Evolutionary conservation across 371 early-diverging fungal species (phyloP), one percentile per base, ranked within the genome.

Genomic region (Vairimorpha ceranae): DNA sequence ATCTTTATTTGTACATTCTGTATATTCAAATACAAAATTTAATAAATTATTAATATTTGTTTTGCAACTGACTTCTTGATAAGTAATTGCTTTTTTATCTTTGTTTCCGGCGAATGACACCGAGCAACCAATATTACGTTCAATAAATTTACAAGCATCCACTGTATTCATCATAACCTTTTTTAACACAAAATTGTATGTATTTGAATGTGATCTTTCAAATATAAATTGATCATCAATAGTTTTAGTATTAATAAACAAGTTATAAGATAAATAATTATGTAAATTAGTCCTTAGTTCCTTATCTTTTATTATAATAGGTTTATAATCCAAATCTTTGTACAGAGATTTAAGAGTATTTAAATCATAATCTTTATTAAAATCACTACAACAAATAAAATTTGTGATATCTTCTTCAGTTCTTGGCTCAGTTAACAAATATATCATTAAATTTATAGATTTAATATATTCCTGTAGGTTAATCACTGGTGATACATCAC

Each of bases 41-140:
- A 70, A 64, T n/a, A 82, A 59, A 21, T 63, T 72, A 21, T 69
- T 48, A 69, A 78, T 79, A 0, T 67, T 64, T 12, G 71, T 64
- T 41, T 61, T 27, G 8, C 88, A 89, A 12, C 92, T 89, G 58
- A 93, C 88, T 58, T 87, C 82, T 82, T 98, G 99, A 43, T 88
- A 87, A 0, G 96, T 98, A 56, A 95, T 85, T 0, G 89, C 97
- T 43, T 94, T 88, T 70, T 90, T 90, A 84, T 98, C 99, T 82
- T 98, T 98, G n/a, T 92, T 96, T 14, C 99, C 99, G 0, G 94
- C 93, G 85, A 89, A 90, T 10, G 27, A 43, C 0, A 35, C 41
- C 1, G 70, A 43, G 3, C 72, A 65, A 41, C 87, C 86, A 74
- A 81, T 70, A 19, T 52, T 23, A 23, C 51, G 78, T 6, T 75